Evolutionary conservation across 202 grass and related monocot genomes (phyloP), one percentile per base, ranked within the genome.

Genomic region (Dendrocalamus latiflorus): DNA sequence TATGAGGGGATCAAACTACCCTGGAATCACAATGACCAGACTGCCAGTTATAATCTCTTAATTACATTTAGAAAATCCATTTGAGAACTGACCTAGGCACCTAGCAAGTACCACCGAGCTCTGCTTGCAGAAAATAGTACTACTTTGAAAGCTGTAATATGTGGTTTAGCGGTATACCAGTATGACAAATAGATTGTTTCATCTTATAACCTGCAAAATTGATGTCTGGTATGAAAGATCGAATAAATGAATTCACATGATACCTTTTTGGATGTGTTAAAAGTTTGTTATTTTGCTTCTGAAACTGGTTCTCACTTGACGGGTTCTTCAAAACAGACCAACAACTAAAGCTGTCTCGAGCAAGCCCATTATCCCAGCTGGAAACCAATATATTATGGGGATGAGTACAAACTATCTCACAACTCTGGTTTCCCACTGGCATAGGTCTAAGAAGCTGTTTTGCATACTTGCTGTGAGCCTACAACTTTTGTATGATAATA

Each of bases 11-110:
- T 60, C n/a, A 39, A 44, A 68, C 24, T 77, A 14, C 17, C 47
- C 28, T 53, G 28, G 28, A 73, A 78, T 65, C 59, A 64, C 76
- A 79, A 60, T 86, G 41, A 81, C 8, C 34, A 79, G 64, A 8
- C 48, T 78, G 49, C 68, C 22, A 25, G 68, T 15, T 49, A 7
- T 25, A 48, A 30, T 70, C 24, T 28, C 22, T 71, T 71, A 42
- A 45, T 56, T 55, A 70, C 33, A 34, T 61, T 30, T 62, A 41
- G 33, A 65, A 76, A 43, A 17, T 9, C 42, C 48, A 39, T 87
- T 69, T 44, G 45, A n/a, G 9, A 83, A 25, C 38, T 80, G 68
- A 73, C 18, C 15, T 55, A 44, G 42, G 10, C 42, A 44, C 42
- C 42, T 44, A 34, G 61, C 65, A n/a, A n/a, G 34, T 65, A 18